A percentile compares a stretch with the other conserved stretches of the same genome.
Conservation (phyloP, 768 basidiomycete species). For the Mycena filopes region DNA sequence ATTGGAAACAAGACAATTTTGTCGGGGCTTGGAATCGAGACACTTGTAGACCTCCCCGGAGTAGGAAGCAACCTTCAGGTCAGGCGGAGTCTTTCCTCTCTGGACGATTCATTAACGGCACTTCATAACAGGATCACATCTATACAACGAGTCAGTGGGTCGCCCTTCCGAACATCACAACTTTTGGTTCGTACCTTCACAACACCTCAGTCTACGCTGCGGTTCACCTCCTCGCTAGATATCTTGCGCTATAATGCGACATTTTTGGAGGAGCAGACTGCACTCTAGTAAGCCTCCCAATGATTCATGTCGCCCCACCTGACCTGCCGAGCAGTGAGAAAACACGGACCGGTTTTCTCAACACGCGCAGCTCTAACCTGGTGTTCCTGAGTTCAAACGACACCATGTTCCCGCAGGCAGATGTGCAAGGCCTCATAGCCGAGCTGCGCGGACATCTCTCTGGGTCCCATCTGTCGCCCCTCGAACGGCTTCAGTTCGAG, state of each 20-base stretch:
- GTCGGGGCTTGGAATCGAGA: not conserved
- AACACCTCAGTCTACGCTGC: not conserved
- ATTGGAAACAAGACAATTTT: not conserved
- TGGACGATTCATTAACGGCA: not conserved
- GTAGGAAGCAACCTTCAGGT: slow-evolving; percentile 1
- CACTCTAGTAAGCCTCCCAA: not conserved
- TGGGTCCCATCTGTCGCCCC: not conserved
- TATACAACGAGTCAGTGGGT: not conserved
- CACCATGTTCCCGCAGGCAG: not conserved
- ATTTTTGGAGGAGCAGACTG: not conserved
- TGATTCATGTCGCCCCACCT: too few species aligned
- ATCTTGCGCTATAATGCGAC: not conserved
- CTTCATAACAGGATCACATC: not conserved
- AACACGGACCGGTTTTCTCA: not conserved
- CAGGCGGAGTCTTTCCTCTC: not conserved
- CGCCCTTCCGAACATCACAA: not conserved
- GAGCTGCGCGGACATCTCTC: not conserved
- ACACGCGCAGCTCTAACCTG: not conserved
- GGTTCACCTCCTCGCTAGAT: not conserved
- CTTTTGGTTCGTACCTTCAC: not conserved
- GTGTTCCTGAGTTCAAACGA: slow-evolving; percentile 6
- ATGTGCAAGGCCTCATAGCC: not conserved
- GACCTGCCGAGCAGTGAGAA: not conserved
- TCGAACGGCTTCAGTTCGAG: not conserved
- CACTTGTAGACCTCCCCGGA: not conserved